Percentiles rank a stretch among this genome's conserved stretches.
These are phyloP conservation scores for Chlorella sp. DNA, from an alignment of 139 green algal genomes.

Conservation along the genomic window DNA sequence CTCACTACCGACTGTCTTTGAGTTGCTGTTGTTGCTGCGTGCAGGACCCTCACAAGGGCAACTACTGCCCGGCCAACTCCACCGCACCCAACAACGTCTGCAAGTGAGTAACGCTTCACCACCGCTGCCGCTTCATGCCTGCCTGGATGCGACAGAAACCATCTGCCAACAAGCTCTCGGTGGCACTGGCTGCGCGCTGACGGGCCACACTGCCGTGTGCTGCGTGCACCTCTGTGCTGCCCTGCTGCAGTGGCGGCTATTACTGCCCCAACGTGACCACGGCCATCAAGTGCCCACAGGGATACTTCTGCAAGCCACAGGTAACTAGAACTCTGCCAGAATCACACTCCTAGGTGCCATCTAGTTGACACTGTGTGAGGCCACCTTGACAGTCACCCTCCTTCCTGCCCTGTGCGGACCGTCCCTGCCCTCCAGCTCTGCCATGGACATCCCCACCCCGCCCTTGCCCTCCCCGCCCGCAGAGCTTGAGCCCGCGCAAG, in stretches of 20 bases:
- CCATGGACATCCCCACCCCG: neutral
- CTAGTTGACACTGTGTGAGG: too few species aligned
- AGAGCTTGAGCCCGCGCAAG: slow-evolving; percentile 20
- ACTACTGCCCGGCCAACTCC: slow-evolving; percentile 26
- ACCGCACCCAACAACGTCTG: slow-evolving; percentile 17
- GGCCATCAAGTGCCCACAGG: slow-evolving; percentile 18
- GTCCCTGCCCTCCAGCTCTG: neutral
- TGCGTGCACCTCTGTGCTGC: too few species aligned
- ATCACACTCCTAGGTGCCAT: too few species aligned
- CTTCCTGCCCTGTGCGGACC: neutral
- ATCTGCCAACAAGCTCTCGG: too few species aligned
- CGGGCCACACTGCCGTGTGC: too few species aligned
- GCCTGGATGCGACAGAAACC: too few species aligned
- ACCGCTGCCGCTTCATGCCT: too few species aligned
- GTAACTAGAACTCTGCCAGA: too few species aligned
- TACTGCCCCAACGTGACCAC: slow-evolving; percentile 30
- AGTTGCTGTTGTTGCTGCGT: too few species aligned
- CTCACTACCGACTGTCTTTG: too few species aligned
- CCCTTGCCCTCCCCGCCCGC: neutral
- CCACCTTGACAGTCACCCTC: too few species aligned
- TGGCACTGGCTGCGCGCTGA: too few species aligned
- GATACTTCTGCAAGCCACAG: slow-evolving; percentile 32
- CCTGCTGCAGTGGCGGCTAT: slow-evolving; percentile 20
- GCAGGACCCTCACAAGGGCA: slow-evolving; percentile 26
- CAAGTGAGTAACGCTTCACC: slow-evolving; percentile 6